Base-by-base conservation (phyloP, 2,329 filamentous ascomycete species). In the Pestalotiopsis sp. region DNA sequence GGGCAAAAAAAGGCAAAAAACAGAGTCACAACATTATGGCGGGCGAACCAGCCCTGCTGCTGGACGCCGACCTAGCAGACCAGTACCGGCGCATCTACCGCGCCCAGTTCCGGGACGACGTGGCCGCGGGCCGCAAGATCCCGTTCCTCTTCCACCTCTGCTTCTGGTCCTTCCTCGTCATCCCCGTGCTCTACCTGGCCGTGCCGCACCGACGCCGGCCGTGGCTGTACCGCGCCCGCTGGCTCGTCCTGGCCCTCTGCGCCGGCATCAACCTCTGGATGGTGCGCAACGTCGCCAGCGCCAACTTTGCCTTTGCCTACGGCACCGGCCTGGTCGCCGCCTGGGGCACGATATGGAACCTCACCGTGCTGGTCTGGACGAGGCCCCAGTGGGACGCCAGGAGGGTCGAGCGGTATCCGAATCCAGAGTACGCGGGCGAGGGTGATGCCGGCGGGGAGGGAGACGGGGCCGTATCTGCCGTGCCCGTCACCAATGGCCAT, bases 381-480 rank as follows among this genome's bases (percentile, higher is more conserved):
- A 78, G 81, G 20, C 87, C 88, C 3, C 89, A 91, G 75, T 85
- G 84, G 75, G 86, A 89, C 23, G 85, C 85, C 0, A 87, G 84
- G 70, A 83, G 89, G 70, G 82, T 86, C 0, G 77, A 84, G 66
- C 82, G 79, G 68, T 75, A 56, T 36, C 27, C 23, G 23, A 59
- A 68, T 31, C 49, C 38, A 49, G 36, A 23, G 4, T 40, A 62
- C 14, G 4, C 5, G 56, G 31, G 31, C 31, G 27, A 68, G 57
- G 20, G 27, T 14, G 23, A 45, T 12, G 20, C 9, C 6, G 49
- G 20, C 20, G 38, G 23, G 20, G 38, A 64, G 25, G 23, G 12
- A 23, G 7, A 36, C 3, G 12, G n/a, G 9, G 14, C 36, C 4
- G 6, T 20, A 23, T 52, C 45, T 52, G n/a, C 13, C 4, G 41